Evolutionary conservation across 345 rosid species (phyloP).

Genomic region (Populus deltoides): DNA sequence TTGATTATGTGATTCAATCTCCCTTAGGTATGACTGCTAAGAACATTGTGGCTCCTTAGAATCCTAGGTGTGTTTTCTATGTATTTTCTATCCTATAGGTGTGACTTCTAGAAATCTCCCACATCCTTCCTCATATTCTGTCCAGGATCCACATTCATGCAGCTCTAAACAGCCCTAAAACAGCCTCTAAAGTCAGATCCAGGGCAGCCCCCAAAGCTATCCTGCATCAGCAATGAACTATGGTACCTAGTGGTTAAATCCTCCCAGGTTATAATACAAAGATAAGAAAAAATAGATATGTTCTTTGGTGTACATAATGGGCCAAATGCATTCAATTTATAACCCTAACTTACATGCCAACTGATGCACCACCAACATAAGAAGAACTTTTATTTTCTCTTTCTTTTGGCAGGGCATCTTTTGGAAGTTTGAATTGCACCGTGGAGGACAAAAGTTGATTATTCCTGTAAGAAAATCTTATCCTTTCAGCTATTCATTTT

Average conservation of each 20-base stretch:
- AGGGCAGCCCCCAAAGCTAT: too few species aligned
- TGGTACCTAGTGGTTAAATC: background rate
- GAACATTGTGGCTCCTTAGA: too few species aligned
- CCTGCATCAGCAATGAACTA: background rate
- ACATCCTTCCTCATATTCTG: too few species aligned
- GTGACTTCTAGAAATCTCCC: too few species aligned
- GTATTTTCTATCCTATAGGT: too few species aligned
- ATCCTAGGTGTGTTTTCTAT: too few species aligned
- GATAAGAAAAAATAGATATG: background rate
- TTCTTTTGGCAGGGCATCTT: conserved; percentile 61
- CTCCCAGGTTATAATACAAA: background rate
- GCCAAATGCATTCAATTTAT: background rate
- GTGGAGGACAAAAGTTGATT: conserved; percentile 82
- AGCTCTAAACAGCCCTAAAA: too few species aligned
- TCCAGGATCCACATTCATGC: too few species aligned
- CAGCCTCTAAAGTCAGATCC: too few species aligned
- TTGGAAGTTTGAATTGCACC: conserved; percentile 86
- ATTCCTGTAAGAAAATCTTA: conserved; percentile 65
- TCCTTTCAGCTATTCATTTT: conserved; percentile 14
- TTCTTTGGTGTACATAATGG: background rate
- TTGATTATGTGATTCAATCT: too few species aligned
- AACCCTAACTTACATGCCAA: background rate
- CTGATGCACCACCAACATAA: background rate
- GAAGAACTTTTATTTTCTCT: background rate
- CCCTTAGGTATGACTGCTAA: too few species aligned